These are phyloP conservation scores for Penicillium silybi DNA, from an alignment of 495 filamentous ascomycete genomes.

Conservation along the genomic window DNA sequence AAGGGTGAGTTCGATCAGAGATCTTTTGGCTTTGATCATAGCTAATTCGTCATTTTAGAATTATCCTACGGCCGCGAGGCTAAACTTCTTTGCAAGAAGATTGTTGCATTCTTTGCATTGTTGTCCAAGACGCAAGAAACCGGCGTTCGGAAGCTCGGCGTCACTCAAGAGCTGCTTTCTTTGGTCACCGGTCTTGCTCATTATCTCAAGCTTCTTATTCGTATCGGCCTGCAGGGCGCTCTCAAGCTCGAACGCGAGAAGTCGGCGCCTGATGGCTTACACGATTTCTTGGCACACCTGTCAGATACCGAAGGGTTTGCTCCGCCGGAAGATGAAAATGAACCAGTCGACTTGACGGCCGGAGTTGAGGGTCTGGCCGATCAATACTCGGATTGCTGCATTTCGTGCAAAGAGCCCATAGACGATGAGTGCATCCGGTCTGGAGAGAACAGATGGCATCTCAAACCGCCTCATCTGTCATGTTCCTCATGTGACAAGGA, in stretches of 20 bases:
- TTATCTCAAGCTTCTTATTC: conserved; percentile 96
- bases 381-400: conserved; percentile 76
- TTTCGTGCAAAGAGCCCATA: conserved; percentile 75
- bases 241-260: conserved; percentile 87
- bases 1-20: conserved; percentile 56
- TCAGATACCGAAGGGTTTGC: conserved; percentile 67
- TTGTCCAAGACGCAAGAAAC: conserved; percentile 91
- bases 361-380: conserved; percentile 73
- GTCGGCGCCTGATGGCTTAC: conserved; percentile 65
- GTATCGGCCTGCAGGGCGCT: conserved; percentile 92
- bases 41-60: conserved; percentile 45
- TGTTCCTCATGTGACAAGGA: conserved; percentile 75
- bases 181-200: conserved; percentile 96
- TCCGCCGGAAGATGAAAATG: conserved; percentile 55
- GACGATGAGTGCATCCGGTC: conserved; percentile 84
- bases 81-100: conserved; percentile 98
- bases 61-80: conserved; percentile 90
- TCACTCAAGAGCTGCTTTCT: conserved; percentile 93
- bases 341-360: conserved; percentile 66
- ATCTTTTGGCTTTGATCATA: neutral
- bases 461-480: conserved; percentile 61
- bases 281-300: conserved; percentile 76
- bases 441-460: conserved; percentile 76
- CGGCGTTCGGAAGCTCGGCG: conserved; percentile 79
- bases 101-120: conserved; percentile 94